Base-by-base conservation (phyloP, 768 basidiomycete species). In the Termitomyces bulborhizus region DNA sequence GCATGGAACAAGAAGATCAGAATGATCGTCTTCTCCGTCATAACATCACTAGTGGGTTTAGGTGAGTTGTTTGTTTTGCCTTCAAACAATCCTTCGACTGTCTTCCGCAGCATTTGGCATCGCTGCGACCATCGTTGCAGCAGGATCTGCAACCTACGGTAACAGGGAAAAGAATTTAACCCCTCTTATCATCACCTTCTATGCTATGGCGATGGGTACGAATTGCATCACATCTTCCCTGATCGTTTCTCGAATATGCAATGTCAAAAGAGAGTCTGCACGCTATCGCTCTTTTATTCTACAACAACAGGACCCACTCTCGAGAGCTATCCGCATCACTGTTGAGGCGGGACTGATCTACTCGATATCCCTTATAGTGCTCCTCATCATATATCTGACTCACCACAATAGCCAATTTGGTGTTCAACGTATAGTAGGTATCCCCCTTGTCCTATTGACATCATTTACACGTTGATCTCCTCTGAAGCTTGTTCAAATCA, bases 311-410 rank as follows among this genome's bases (percentile, higher is more conserved):
- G 61, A 62, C 27, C 56, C 58, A 1, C 53, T 62, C 9, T 40
- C 51, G n/a, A 48, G 58, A 32, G 61, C 61, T 9, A 57, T 62
- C 21, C 55, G 53, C 4, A 51, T 60, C 24, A 62, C 61, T 18
- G 29, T 60, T 1, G 61, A 62, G 36, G 58, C 61, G 7, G 61
- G 61, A 1, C 44, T 62, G 11, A 51, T 62, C 27, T 62, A 62
- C 52, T 48, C 58, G 3, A 21, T 44, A 49, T 57, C 58, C 21
- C 55, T 62, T 21, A 39, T 62, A 32, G 54, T 29, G 39, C 55
- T 62, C 3, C 39, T 62, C 18, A 50, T 58, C 31, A 44, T 43
- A n/a, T 62, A 59, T 26, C 43, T 54, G 6, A 40, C 44, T 11
- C 44, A 49, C 9, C 54, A 55, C 18, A 52, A 46, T 3, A 53